A percentile compares a stretch with the other conserved stretches of the same genome.
Conservation (phyloP, 2,329 filamentous ascomycete genomes). For the Phoma sp. region DNA sequence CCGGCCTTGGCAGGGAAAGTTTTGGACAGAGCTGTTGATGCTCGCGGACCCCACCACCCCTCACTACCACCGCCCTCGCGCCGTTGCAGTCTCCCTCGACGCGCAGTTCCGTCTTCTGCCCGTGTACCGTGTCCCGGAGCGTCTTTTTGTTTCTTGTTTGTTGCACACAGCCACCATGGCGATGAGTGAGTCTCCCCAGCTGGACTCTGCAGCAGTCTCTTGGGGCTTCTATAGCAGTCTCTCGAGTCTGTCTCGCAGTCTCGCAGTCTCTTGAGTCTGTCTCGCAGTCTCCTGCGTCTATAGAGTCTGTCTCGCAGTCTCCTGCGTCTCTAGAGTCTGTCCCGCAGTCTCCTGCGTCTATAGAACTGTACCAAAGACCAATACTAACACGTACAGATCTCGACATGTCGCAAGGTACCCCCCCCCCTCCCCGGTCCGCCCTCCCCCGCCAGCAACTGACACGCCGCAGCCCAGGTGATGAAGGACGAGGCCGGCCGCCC, state of each 20-base stretch:
- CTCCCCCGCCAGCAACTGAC: constrained; percentile 29
- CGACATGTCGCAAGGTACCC: constrained; percentile 81
- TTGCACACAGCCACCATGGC: constrained; percentile 37
- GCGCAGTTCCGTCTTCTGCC: no score
- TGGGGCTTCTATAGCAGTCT: no score
- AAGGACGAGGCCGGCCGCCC: constrained; percentile 98
- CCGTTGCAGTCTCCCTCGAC: not conserved
- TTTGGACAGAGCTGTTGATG: constrained; percentile 35
- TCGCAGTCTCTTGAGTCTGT: no score
- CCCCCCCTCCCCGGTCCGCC: not conserved
- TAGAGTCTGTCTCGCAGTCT: no score
- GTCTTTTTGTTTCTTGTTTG: constrained; percentile 10
- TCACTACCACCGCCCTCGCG: constrained; percentile 24
- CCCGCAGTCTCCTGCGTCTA: no score
- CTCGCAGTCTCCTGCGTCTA: no score
- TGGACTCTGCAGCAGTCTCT: no score
- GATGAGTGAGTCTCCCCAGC: constrained; percentile 55
- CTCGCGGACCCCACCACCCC: constrained; percentile 39
- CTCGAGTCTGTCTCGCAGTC: no score
- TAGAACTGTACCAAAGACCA: no score
- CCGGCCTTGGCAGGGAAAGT: constrained; percentile 36
- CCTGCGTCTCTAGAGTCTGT: no score
- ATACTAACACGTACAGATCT: constrained; percentile 71
- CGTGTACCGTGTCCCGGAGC: constrained; percentile 7
- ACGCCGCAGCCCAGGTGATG: constrained; percentile 71